Base-by-base conservation (phyloP, 768 basidiomycete genomes). In the Mycena sanguinolenta region DNA sequence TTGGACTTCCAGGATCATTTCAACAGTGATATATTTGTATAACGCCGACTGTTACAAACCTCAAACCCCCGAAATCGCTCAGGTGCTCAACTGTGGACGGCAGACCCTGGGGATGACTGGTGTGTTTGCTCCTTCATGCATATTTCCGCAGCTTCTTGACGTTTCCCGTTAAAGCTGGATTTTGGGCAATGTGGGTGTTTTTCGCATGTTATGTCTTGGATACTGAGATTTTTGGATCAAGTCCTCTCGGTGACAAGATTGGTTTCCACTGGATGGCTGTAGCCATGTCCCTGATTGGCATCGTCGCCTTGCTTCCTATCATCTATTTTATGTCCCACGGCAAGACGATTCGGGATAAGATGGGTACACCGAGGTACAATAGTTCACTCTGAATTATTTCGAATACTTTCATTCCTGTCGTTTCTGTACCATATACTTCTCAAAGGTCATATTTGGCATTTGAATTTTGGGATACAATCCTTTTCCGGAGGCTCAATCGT, bases 101-200 rank as follows among this genome's bases (percentile, higher is more conserved):
- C 71, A 73, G 27, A 69, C 63, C 25, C 28, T 73, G 21, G 71
- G 71, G 30, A 73, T 73, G 71, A 73, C 71, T 16, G 42, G 61
- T 72, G 54, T 46, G 71, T 63, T 21, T 14, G 17, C 46, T 38
- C 8, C 9, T 23, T 34, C n/a, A n/a, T n/a, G n/a, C 39, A 14
- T 19, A 1, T 46, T 9, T 4, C 52, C 14, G 16, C 21, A 6
- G 16, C 30, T 34, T n/a, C 19, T 32, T 46, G n/a, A 63, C 36
- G 10, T 12, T 10, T 7, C 23, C n/a, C 44, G n/a, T 3, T 30
- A 12, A 10, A 69, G 67, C 62, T 17, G 68, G 68, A 5, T 69
- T 69, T 61, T 69, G 68, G 68, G 55, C 68, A 25, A 69, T 69
- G 68, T 63, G 27, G 57, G 62, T 49, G 6, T 44, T 19, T 2